Evolutionary conservation across 179 eudicot species (phyloP).

Genomic region (Actinidia arguta): DNA sequence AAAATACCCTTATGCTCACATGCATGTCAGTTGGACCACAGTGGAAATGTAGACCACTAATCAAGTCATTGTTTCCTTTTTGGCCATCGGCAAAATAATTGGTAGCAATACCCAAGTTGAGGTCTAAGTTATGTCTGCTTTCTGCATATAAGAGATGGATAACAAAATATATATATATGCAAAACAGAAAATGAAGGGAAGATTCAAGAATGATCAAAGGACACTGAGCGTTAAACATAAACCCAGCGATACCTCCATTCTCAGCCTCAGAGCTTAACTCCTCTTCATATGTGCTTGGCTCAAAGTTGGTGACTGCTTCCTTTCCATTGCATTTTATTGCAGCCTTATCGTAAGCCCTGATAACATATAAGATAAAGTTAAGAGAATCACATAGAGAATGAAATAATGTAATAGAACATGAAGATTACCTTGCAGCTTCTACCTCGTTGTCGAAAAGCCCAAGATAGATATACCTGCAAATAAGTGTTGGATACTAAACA

Average conservation of each 20-base stretch:
- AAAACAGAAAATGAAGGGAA: background rate
- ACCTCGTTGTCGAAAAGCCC: slow-evolving; percentile 85
- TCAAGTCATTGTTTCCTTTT: slow-evolving; percentile 25
- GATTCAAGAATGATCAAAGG: background rate
- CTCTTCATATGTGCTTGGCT: slow-evolving; percentile 52
- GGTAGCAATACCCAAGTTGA: slow-evolving; percentile 69
- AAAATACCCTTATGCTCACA: slow-evolving; percentile 34
- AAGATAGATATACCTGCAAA: slow-evolving; percentile 89
- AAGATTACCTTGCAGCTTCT: slow-evolving; percentile 71
- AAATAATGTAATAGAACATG: slow-evolving; percentile 10
- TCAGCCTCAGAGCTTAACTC: slow-evolving; percentile 38
- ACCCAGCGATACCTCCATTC: slow-evolving; percentile 42
- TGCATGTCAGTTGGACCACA: slow-evolving; percentile 21
- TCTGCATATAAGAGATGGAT: slow-evolving; percentile 32
- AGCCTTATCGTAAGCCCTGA: slow-evolving; percentile 85
- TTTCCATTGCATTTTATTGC: slow-evolving; percentile 69
- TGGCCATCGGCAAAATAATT: slow-evolving; percentile 31
- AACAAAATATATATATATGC: background rate
- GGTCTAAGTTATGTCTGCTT: slow-evolving; percentile 50
- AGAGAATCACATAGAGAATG: background rate
- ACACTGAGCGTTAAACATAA: background rate
- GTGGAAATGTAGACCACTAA: slow-evolving; percentile 24
- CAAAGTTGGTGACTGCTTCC: slow-evolving; percentile 72
- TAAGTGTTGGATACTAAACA: slow-evolving; percentile 23
- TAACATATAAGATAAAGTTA: background rate